These are phyloP conservation scores for Vaccinium myrtillus DNA, from an alignment of 148 eudicot genomes.

Conservation along the genomic window DNA sequence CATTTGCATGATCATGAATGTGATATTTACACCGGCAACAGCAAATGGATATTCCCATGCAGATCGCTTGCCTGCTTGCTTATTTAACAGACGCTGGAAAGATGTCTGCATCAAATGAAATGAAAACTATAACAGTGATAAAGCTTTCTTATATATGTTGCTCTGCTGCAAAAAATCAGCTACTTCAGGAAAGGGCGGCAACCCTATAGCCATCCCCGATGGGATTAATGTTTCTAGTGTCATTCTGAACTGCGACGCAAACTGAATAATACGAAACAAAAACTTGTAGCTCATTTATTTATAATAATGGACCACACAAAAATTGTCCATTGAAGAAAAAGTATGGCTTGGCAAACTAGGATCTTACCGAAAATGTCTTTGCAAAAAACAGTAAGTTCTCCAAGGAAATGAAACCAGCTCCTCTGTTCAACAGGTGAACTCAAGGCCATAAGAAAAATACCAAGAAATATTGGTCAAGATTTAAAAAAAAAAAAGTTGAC, in stretches of 20 bases:
- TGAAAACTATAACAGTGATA: neutral
- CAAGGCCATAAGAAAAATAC: neutral
- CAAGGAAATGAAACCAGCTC: constrained; percentile 90
- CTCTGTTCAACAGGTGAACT: constrained; percentile 44
- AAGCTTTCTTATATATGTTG: neutral
- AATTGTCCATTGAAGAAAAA: neutral
- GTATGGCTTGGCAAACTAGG: neutral
- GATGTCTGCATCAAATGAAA: constrained; percentile 48
- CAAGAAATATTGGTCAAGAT: neutral
- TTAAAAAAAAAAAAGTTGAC: too few species aligned
- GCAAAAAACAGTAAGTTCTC: constrained; percentile 87
- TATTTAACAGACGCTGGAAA: constrained; percentile 60
- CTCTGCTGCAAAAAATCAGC: neutral
- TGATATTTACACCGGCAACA: constrained; percentile 87
- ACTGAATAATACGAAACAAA: neutral
- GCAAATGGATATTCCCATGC: constrained; percentile 94
- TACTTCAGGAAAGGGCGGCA: neutral
- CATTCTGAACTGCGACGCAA: neutral
- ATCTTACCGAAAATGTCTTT: constrained; percentile 76
- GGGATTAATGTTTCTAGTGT: neutral
- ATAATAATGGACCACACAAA: neutral
- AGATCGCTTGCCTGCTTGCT: constrained; percentile 67
- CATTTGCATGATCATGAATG: constrained; percentile 89
- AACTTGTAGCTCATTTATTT: neutral
- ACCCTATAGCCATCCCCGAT: neutral